Base-by-base conservation (phyloP, 2,329 filamentous ascomycete species). In the Chaetomiaceae sp. region DNA sequence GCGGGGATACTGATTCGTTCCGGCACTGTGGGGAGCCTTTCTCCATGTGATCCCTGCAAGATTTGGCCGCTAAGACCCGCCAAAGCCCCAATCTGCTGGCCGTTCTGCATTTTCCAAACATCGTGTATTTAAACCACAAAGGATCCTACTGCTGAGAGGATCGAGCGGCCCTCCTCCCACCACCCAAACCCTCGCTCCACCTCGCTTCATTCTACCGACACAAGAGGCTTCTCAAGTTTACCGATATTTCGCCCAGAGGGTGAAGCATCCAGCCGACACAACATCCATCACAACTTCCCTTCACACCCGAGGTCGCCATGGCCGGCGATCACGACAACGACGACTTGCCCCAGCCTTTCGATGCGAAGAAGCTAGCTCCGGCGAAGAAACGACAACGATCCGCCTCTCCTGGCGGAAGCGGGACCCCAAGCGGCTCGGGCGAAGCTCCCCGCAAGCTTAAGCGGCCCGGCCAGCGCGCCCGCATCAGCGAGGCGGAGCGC, bases 401-500 rank as follows among this genome's bases (percentile, higher is more conserved):
- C 2, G 67, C 70, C 29, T 79, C 77, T 2, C 69, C 69, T 8
- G 30, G 37, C 36, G 40, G 41, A 18, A 35, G 32, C 48, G 51
- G 47, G 6, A 51, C 30, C 17, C 37, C 42, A 2, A 42, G 20
- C 36, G 18, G 42, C 30, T 45, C 52, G 14, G 48, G 42, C 17
- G 72, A 74, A 8, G 65, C 70, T 32, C 78, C 79, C 9, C 79
- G 83, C 41, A 84, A 81, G 62, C 75, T 76, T 45, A 88, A 88
- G 64, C 78, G 83, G 5, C 84, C 84, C 1, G 81, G 81, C 4
- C 75, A 78, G 49, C 75, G 80, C 45, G 76, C 81, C 11, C 77
- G 86, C 51, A 81, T 91, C 51, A 79, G 79, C 26, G 79, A 79
- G 45, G 68, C 77, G 24, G 81, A 88, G 58, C 76, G 79, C 26